phyloP scores from a whole-genome alignment of 257 asterid species.

The Capsicum chinense region DNA sequence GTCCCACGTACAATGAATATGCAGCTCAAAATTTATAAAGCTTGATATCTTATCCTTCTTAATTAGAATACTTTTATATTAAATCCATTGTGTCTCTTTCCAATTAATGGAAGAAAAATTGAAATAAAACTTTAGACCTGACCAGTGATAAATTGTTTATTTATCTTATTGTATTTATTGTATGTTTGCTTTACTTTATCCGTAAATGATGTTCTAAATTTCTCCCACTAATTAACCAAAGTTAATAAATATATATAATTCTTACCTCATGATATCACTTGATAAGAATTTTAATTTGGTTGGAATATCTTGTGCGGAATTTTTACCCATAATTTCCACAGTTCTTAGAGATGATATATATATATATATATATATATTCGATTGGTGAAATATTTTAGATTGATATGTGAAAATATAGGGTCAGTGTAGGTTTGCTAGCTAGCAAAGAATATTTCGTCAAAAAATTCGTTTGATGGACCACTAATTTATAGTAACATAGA shows the following conservation, averaged over 20 bases:
- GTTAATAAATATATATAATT: not conserved
- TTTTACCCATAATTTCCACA: not conserved
- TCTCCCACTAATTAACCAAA: not conserved
- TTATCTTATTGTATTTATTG: not conserved
- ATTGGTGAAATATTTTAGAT: not conserved
- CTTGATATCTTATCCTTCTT: not conserved
- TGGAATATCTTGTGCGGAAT: not conserved
- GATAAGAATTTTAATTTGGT: not conserved
- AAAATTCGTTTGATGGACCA: not conserved
- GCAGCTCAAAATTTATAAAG: not conserved
- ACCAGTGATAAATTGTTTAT: not conserved
- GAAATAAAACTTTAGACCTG: not conserved
- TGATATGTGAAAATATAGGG: not conserved
- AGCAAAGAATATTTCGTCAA: not conserved
- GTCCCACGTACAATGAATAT: not conserved
- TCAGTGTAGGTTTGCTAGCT: constrained; percentile 11
- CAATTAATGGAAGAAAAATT: not conserved
- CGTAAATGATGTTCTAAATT: not conserved
- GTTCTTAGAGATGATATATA: too few species aligned
- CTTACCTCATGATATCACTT: not conserved
- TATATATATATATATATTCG: too few species aligned
- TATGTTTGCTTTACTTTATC: not conserved
- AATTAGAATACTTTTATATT: not conserved
- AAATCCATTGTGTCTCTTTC: not conserved
- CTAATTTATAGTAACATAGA: not conserved